phyloP scores from a whole-genome alignment of 495 filamentous ascomycete genomes.

The Lasiosphaeria hispida region DNA sequence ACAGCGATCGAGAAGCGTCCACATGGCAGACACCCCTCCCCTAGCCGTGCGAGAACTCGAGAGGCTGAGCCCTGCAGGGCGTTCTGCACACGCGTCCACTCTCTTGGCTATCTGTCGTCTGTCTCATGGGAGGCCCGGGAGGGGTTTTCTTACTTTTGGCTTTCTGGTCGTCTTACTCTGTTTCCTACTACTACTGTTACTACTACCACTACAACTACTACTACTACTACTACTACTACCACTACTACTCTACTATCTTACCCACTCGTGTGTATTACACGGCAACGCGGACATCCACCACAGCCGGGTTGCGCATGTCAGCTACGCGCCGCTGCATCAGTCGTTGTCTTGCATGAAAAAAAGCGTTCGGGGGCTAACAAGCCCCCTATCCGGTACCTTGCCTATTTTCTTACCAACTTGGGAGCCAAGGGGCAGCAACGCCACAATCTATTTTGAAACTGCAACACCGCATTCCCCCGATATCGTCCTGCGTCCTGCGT shows the following conservation, averaged over 20 bases:
- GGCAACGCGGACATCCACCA: conserved; percentile 3
- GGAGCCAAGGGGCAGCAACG: background rate
- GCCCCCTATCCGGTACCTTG: no score
- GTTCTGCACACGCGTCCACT: background rate
- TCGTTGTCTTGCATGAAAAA: background rate
- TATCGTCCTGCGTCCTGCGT: conserved; percentile 16
- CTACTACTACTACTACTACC: no score
- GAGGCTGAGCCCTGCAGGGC: background rate
- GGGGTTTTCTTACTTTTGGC: no score
- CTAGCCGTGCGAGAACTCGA: no score
- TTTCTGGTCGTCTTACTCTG: no score
- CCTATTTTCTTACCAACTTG: no score
- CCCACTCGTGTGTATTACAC: background rate
- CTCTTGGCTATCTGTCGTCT: background rate
- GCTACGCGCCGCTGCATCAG: no score
- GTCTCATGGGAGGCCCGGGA: no score
- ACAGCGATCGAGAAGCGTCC: background rate
- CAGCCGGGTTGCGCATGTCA: background rate
- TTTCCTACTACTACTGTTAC: no score
- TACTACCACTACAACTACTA: no score
- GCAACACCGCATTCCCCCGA: conserved; percentile 16
- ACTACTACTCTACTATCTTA: no score
- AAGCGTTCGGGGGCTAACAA: no score
- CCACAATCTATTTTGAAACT: conserved; percentile 24
- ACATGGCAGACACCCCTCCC: background rate